These are phyloP conservation scores for Monotropa hypopitys DNA, from an alignment of 179 eudicot species.

Conservation along the genomic window DNA sequence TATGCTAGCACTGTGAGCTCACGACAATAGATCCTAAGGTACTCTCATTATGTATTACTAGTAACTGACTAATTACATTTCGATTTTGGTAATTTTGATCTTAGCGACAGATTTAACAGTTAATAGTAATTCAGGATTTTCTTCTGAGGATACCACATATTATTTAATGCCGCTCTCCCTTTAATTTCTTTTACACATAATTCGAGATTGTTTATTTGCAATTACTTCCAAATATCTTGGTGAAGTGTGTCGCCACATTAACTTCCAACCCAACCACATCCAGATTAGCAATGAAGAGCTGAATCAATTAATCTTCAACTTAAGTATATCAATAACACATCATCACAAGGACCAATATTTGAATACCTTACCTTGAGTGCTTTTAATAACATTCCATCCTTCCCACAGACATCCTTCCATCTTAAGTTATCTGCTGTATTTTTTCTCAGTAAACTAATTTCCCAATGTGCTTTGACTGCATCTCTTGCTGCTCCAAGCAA, in stretches of 20 bases:
- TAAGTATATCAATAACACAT: background rate
- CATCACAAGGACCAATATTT: background rate
- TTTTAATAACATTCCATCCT: conserved; percentile 72
- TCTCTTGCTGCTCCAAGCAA: conserved; percentile 96
- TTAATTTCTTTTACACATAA: background rate
- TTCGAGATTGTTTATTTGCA: background rate
- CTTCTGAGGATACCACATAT: background rate
- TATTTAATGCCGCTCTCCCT: background rate
- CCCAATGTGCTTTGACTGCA: conserved; percentile 96
- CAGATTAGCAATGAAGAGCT: background rate
- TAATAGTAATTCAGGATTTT: background rate
- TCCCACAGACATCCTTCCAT: conserved; percentile 89
- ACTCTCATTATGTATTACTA: background rate
- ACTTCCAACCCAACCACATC: background rate
- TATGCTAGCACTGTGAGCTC: background rate
- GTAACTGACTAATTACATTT: background rate
- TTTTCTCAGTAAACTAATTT: conserved; percentile 59
- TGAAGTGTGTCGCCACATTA: background rate
- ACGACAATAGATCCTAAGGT: background rate
- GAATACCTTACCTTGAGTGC: conserved; percentile 51
- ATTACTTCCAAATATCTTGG: background rate
- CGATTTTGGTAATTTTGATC: background rate
- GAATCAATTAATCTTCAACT: background rate
- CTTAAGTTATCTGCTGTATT: conserved; percentile 53
- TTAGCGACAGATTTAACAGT: background rate